These are phyloP conservation scores for Coemansia nantahalensis DNA, from an alignment of 192 early-diverging fungal genomes.

Conservation along the genomic window DNA sequence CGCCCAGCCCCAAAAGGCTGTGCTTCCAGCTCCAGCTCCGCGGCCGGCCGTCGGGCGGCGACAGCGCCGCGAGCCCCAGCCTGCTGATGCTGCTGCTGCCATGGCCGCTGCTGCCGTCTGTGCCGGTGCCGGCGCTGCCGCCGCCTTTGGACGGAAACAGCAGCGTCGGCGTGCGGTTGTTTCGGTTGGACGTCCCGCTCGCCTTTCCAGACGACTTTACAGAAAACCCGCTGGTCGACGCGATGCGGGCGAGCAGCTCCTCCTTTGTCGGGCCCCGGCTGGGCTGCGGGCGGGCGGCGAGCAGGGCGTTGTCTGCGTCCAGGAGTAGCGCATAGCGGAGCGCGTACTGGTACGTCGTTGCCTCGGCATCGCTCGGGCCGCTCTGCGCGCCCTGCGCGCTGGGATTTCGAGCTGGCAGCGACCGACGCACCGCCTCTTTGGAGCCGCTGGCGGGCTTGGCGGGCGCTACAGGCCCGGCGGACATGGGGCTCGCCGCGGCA, in stretches of 20 bases:
- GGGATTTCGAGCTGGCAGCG: too few relatives aligned
- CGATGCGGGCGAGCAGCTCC: too few relatives aligned
- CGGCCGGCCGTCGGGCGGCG: background rate
- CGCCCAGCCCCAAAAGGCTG: conserved; percentile 39
- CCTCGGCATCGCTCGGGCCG: conserved; percentile 9
- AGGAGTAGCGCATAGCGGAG: conserved; percentile 51
- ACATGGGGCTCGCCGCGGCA: too few relatives aligned
- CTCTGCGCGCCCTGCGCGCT: too few relatives aligned
- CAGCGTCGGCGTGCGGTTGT: conserved; percentile 51
- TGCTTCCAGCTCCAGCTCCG: conserved; percentile 32
- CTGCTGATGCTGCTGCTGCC: background rate
- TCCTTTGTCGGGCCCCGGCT: too few relatives aligned
- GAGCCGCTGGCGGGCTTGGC: too few relatives aligned
- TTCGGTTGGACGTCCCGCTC: conserved; percentile 38
- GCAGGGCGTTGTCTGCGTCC: conserved; percentile 45
- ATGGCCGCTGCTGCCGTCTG: background rate
- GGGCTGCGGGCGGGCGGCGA: conserved; percentile 35
- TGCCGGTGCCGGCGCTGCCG: background rate
- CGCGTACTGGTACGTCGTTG: conserved; percentile 51
- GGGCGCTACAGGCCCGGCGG: too few relatives aligned
- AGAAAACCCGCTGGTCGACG: conserved; percentile 8
- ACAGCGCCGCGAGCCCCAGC: too few relatives aligned
- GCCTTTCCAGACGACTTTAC: conserved; percentile 41
- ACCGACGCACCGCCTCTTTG: too few relatives aligned
- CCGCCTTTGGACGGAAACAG: conserved; percentile 10